Conservation (phyloP, 176 grass and related monocot genomes). For the Bonia amplexicaulis region DNA sequence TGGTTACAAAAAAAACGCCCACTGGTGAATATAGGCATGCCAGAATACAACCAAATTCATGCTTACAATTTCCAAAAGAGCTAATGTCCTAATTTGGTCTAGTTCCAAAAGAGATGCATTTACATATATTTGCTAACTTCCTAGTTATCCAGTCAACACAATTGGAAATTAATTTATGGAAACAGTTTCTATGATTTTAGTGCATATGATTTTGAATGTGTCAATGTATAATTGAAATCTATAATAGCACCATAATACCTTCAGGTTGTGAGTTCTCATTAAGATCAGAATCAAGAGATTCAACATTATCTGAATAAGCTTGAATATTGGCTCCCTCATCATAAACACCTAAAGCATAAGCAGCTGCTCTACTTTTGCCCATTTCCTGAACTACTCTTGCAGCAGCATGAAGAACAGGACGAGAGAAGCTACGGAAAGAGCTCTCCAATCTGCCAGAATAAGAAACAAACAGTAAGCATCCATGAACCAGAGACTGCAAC, state of each 20-base stretch:
- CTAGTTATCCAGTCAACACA: not conserved
- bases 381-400: constrained; percentile 99
- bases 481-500: not conserved
- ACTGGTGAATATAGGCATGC: not conserved
- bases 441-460: constrained; percentile 72
- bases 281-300: constrained; percentile 79
- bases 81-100: not conserved
- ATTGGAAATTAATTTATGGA: not conserved
- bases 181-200: not conserved
- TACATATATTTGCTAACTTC: not conserved
- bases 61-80: not conserved
- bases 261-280: constrained; percentile 72
- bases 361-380: constrained; percentile 97
- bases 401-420: constrained; percentile 90
- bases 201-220: not conserved
- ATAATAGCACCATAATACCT: constrained; percentile 45
- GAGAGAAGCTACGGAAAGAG: constrained; percentile 96
- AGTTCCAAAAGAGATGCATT: not conserved
- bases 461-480: constrained; percentile 20
- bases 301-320: constrained; percentile 72
- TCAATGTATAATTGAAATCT: not conserved
- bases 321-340: constrained; percentile 73
- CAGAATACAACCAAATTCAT: not conserved
- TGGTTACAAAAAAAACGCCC: constrained; percentile 13
- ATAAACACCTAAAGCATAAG: constrained; percentile 87